phyloP scores from a whole-genome alignment of 257 asterid genomes.

The Datura wrightii region DNA sequence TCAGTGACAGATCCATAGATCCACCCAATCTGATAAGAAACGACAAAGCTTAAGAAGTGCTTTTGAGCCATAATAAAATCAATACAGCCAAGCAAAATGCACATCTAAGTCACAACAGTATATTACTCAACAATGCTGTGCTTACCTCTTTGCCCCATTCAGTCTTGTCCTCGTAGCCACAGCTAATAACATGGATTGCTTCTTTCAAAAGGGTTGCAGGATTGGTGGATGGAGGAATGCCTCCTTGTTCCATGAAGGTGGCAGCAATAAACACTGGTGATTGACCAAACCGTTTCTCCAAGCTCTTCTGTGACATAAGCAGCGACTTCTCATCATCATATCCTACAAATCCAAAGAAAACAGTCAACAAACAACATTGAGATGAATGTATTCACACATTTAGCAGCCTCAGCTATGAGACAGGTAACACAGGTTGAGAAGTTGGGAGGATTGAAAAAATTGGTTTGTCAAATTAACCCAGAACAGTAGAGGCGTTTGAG shows the following conservation, averaged over 20 bases:
- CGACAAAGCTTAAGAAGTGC: slow-evolving; percentile 4
- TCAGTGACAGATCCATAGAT: slow-evolving; percentile 94
- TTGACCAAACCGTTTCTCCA: slow-evolving; percentile 95
- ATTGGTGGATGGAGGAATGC: slow-evolving; percentile 86
- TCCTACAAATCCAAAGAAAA: slow-evolving; percentile 56
- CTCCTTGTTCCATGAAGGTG: slow-evolving; percentile 90
- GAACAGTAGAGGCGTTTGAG: not conserved
- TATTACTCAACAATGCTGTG: not conserved
- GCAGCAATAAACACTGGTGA: slow-evolving; percentile 96
- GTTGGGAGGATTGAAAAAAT: not conserved
- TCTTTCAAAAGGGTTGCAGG: slow-evolving; percentile 83
- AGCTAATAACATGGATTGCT: slow-evolving; percentile 97
- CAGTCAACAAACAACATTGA: not conserved
- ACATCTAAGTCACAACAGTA: not conserved
- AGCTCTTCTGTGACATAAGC: slow-evolving; percentile 91
- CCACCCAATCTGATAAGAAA: slow-evolving; percentile 78
- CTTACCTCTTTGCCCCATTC: slow-evolving; percentile 99
- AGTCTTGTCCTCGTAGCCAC: slow-evolving; percentile 94
- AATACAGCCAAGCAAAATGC: not conserved
- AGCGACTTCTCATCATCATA: slow-evolving; percentile 88
- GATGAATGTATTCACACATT: not conserved
- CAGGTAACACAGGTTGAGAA: not conserved
- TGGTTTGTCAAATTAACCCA: not conserved
- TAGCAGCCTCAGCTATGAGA: not conserved
- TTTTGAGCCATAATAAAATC: not conserved